phyloP scores from a whole-genome alignment of 768 basidiomycete genomes.

The Macrocybe gigantea region DNA sequence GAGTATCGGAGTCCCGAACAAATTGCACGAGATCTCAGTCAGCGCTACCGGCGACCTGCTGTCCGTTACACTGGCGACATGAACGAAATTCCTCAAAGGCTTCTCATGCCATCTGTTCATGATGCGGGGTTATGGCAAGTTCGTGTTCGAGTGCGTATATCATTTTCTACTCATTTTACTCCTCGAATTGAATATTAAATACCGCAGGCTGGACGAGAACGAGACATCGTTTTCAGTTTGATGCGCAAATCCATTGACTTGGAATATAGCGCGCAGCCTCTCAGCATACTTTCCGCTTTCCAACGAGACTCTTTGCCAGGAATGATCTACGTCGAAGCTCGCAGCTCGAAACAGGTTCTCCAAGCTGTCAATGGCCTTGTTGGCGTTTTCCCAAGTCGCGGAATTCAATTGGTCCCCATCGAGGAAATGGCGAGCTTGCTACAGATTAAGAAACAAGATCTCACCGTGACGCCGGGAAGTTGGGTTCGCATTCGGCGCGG shows the following conservation, averaged over 20 bases:
- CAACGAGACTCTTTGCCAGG: constrained; percentile 93
- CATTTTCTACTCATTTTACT: background rate
- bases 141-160: constrained; percentile 69
- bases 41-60: constrained; percentile 68
- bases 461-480: constrained; percentile 75
- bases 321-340: constrained; percentile 95
- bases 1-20: constrained; percentile 77
- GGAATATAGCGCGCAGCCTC: constrained; percentile 70
- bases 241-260: constrained; percentile 90
- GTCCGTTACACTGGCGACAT: constrained; percentile 85
- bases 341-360: constrained; percentile 78
- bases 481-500: constrained; percentile 97
- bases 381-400: constrained; percentile 82
- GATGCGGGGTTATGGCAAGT: constrained; percentile 97
- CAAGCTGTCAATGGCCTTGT: constrained; percentile 87
- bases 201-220: constrained; percentile 79
- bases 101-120: constrained; percentile 95
- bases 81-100: constrained; percentile 87
- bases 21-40: constrained; percentile 76
- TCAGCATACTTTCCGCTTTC: constrained; percentile 90
- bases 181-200: background rate
- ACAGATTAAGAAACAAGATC: constrained; percentile 92
- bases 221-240: constrained; percentile 89
- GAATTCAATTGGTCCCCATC: constrained; percentile 83
- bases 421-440: constrained; percentile 97